Evolutionary conservation across 2,329 filamentous ascomycete genomes (phyloP).

Genomic region (Colletotrichum tofieldiae): DNA sequence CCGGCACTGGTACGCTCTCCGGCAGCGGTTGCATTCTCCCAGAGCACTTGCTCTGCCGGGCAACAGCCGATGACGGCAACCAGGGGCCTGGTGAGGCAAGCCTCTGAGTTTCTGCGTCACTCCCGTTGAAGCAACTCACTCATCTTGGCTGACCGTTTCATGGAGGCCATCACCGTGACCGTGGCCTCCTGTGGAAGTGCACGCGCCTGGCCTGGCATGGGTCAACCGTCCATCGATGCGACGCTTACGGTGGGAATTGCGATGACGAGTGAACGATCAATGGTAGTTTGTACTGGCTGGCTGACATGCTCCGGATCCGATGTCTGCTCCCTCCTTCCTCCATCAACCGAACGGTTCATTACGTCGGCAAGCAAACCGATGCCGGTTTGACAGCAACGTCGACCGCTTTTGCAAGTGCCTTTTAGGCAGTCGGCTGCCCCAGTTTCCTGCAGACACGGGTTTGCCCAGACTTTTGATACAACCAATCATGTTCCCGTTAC

Average conservation of each 20-base stretch:
- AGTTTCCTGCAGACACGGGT: slow-evolving; percentile 43
- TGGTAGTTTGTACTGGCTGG: not conserved
- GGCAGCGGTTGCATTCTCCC: not conserved
- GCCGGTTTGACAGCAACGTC: slow-evolving; percentile 35
- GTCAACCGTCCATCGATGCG: slow-evolving; percentile 4
- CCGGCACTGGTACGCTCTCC: not conserved
- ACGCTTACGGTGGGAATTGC: slow-evolving; percentile 27
- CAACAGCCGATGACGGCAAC: not conserved
- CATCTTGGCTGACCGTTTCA: not conserved
- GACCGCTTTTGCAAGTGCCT: not conserved
- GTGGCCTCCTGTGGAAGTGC: slow-evolving; percentile 2
- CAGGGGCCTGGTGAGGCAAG: slow-evolving; percentile 15
- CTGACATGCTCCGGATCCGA: not conserved
- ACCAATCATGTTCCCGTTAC: slow-evolving; percentile 20
- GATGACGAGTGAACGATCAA: not conserved
- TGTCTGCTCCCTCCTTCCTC: not conserved
- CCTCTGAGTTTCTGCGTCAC: not conserved
- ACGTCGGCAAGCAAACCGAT: slow-evolving; percentile 18
- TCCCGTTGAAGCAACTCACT: not conserved
- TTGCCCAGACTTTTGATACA: slow-evolving; percentile 33
- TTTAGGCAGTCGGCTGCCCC: slow-evolving; percentile 11
- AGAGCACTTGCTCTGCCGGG: slow-evolving; percentile 4
- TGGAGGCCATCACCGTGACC: not conserved
- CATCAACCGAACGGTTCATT: not conserved
- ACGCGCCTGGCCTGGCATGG: slow-evolving; percentile 10